Evolutionary conservation across 2,329 filamentous ascomycete genomes (phyloP), one percentile per base, ranked within the genome.

Genomic region (Zalaria obscura): DNA sequence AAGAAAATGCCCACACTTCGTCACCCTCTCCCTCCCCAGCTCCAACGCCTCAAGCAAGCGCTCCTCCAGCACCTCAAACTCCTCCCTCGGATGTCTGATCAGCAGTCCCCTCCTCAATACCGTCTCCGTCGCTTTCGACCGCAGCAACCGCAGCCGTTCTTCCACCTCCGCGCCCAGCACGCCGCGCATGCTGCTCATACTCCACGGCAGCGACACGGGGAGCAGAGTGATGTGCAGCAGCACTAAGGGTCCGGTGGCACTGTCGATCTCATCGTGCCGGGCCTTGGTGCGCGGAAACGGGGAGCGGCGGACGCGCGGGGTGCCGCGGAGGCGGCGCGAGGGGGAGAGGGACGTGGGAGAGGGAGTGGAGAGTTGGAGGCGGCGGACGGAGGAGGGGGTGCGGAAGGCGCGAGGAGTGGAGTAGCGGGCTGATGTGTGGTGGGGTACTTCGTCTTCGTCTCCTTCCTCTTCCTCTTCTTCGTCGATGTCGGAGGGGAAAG

Each of bases 21-120:
- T 68, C 35, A 88, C 77, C 3, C 79, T 70, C 3, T 81, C 80
- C 27, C 78, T 65, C 1, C 77, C 78, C 10, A 89, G 66, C 56
- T 86, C 83, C 36, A 88, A 61, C 2, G 80, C 78, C 58, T 88
- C 83, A 3, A 88, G 64, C 29, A 89, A 67, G 27, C 83, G 69
- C 62, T 88, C 83, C 60, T 89, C 82, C 0, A 91, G 70, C 43
- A 85, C 63, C 57, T 88, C 83, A 52, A 83, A 89, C 56, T 88
- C 83, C 42, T 80, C 80, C 50, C 83, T 75, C 1, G 84, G 84
- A 55, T 91, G 85, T 2, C 82, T 76, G 5, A 91, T 70, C 35
- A 91, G 65, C 29, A 91, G 70, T 73, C 48, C 84, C 25, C 84
- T 72, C 54, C 83, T 79, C 39, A 83, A 70, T 7, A 87, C 76